A percentile compares a stretch with the other conserved stretches of the same genome.
phyloP scores from a whole-genome alignment of 2,329 filamentous ascomycete species.

The Venturia pyrina region DNA sequence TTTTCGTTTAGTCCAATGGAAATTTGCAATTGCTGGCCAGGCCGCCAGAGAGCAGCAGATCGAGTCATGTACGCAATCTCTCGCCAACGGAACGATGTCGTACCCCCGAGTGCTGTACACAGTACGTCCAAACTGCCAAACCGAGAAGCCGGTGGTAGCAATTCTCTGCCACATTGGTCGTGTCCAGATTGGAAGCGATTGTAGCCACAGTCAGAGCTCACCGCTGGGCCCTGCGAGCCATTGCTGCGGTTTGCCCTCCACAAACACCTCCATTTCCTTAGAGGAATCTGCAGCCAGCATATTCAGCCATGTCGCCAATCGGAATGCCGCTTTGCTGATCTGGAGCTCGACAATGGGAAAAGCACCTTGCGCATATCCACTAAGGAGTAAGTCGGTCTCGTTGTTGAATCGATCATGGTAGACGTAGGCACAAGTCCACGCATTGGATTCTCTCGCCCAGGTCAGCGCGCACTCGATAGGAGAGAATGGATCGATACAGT shows the following conservation, averaged over 20 bases:
- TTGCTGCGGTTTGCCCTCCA: not conserved
- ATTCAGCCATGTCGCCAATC: conserved; percentile 31
- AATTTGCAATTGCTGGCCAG: not conserved
- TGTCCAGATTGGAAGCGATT: not conserved
- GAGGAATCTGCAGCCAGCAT: conserved; percentile 16
- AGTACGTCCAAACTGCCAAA: not conserved
- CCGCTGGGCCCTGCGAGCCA: not conserved
- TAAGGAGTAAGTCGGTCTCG: conserved; percentile 22
- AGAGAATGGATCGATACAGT: conserved; percentile 25
- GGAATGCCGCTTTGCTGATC: conserved; percentile 30
- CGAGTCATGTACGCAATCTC: not conserved
- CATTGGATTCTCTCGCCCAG: conserved; percentile 31
- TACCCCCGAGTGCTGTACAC: not conserved
- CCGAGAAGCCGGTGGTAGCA: not conserved
- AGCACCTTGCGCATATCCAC: conserved; percentile 27
- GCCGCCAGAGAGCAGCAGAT: too few relatives aligned
- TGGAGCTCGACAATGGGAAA: conserved; percentile 31
- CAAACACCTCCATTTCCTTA: not conserved
- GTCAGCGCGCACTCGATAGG: conserved; percentile 24
- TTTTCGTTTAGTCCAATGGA: not conserved
- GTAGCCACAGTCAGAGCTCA: not conserved
- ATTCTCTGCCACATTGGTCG: not conserved
- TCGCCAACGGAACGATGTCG: not conserved
- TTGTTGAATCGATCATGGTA: conserved; percentile 23
- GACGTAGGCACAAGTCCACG: conserved; percentile 30